phyloP scores from a whole-genome alignment of 768 basidiomycete genomes.

The Galerina sulciceps region DNA sequence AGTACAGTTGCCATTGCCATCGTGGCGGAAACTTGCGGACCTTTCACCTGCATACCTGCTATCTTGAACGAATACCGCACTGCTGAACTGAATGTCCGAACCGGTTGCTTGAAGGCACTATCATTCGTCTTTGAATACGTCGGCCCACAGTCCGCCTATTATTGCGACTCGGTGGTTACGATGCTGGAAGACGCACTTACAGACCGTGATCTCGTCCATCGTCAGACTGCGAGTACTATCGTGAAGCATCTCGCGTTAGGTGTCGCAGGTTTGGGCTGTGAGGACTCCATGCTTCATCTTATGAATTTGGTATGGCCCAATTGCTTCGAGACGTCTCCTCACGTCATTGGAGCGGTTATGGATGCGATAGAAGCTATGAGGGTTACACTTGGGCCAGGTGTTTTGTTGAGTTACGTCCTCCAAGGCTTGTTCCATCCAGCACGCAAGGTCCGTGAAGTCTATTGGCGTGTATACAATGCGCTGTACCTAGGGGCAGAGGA shows the following conservation, averaged over 20 bases:
- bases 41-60: slow-evolving; percentile 98
- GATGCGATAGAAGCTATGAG: slow-evolving; percentile 98
- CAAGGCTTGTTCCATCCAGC: slow-evolving; percentile 98
- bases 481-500: slow-evolving; percentile 91
- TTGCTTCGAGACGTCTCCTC: slow-evolving; percentile 97
- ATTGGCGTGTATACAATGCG: slow-evolving; percentile 96
- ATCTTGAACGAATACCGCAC: slow-evolving; percentile 99
- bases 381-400: slow-evolving; percentile 92
- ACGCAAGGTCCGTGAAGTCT: slow-evolving; percentile 95
- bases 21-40: slow-evolving; percentile 91
- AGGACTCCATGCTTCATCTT: slow-evolving; percentile 96
- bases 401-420: slow-evolving; percentile 88
- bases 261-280: slow-evolving; percentile 95
- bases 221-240: slow-evolving; percentile 97
- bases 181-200: slow-evolving; percentile 99
- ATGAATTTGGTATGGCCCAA: slow-evolving; percentile 99
- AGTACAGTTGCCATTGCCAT: slow-evolving; percentile 98
- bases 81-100: slow-evolving; percentile 97
- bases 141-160: slow-evolving; percentile 94
- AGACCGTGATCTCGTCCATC: slow-evolving; percentile 96
- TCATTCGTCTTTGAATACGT: slow-evolving; percentile 99
- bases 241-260: slow-evolving; percentile 98
- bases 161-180: slow-evolving; percentile 95
- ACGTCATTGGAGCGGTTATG: slow-evolving; percentile 98
- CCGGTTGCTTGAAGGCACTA: slow-evolving; percentile 96